Base-by-base conservation (phyloP, 1,284 basidiomycete species). In the Irpex lacteus region DNA sequence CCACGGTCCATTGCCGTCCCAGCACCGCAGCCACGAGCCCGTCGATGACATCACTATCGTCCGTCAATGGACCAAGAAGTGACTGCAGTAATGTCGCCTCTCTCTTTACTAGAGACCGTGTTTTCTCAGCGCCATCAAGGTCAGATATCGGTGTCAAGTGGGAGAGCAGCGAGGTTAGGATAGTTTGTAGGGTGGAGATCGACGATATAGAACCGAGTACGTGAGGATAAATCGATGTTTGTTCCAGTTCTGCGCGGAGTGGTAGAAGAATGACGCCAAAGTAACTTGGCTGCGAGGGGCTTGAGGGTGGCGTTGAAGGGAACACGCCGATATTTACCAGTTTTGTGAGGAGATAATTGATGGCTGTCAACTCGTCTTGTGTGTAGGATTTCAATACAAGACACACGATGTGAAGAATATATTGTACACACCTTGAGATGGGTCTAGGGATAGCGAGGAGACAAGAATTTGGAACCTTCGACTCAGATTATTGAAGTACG, bases 311-410 rank as follows among this genome's bases (percentile, higher is more conserved):
- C 0, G 75, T 74, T 0, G 81, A 68, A 5, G 87, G 86, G 65
- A 95, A 90, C 2, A 84, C 73, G 4, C 91, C 90, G 21, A 88
- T 74, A 63, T 85, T 87, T 52, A 83, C 85, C 36, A 87, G 82
- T 72, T 90, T 94, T 5, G 82, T 80, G 11, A 94, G 72, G 3
- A 90, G 80, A 71, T 82, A 88, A 37, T 76, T 79, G 59, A 86
- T 72, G 54, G 79, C 78, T 40, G 70, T 72, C 60, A 76, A 71
- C 55, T 53, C 67, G 26, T 73, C 72, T 75, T 56, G 26, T 18
- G 13, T 32, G 11, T 21, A 56, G 7, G 2, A 9, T 56, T 8
- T 56, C 54, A 56, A 18, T 70, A 70, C 62, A 40, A 26, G 62
- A 53, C 57, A 40, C 40, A 54, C 40, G 52, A 34, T 58, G 1